These are phyloP conservation scores for Myxozyma geophila DNA, from an alignment of 805 yeast species.

Conservation along the genomic window DNA sequence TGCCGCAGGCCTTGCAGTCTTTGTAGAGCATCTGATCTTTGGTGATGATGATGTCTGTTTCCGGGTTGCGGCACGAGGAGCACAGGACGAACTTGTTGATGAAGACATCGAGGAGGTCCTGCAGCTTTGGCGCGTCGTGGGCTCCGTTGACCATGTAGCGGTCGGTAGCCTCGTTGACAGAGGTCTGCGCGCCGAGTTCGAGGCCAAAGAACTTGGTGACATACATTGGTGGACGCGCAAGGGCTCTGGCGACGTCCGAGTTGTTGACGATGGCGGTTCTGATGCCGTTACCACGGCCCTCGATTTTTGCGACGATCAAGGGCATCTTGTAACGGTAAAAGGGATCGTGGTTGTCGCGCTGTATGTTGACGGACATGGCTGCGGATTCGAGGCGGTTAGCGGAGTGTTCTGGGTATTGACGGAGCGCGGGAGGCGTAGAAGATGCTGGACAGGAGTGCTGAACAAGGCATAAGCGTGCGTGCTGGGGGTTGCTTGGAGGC, in stretches of 20 bases:
- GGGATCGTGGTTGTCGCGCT: constrained; percentile 97
- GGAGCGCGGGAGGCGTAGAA: constrained; percentile 28
- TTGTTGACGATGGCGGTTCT: constrained; percentile 91
- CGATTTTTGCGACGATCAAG: constrained; percentile 92
- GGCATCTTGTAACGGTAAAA: constrained; percentile 99
- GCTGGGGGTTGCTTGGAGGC: neutral
- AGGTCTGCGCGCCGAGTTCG: constrained; percentile 96
- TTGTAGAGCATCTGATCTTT: constrained; percentile 75
- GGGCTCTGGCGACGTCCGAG: constrained; percentile 90
- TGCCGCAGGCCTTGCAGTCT: constrained; percentile 99
- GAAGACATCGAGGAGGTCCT: constrained; percentile 93
- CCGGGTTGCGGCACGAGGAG: constrained; percentile 95
- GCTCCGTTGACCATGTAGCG: constrained; percentile 93
- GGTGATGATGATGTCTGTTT: constrained; percentile 84
- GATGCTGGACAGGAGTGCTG: constrained; percentile 6
- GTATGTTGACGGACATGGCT: constrained; percentile 56
- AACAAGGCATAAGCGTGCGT: constrained; percentile 29
- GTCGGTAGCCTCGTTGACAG: constrained; percentile 76
- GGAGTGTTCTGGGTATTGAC: constrained; percentile 12
- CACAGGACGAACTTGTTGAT: constrained; percentile 91
- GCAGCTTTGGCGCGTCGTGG: constrained; percentile 87
- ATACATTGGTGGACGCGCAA: constrained; percentile 90
- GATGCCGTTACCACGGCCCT: constrained; percentile 99
- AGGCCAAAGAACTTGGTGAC: constrained; percentile 93
- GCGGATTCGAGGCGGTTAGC: neutral